Evolutionary conservation across 345 rosid genomes (phyloP).

Genomic region (Geranium rotundifolium): DNA sequence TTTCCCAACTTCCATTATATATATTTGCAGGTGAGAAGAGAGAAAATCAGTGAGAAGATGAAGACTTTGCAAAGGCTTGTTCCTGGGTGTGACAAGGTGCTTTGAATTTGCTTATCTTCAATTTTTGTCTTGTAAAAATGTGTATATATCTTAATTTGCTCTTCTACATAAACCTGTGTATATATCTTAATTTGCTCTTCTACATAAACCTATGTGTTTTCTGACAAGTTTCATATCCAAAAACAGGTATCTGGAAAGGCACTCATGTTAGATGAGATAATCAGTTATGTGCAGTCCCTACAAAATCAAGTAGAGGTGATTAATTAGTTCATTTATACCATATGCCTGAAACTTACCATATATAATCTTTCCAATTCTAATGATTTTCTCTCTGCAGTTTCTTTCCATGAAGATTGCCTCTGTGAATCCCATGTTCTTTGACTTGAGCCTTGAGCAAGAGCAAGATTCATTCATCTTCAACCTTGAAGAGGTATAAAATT

Average conservation of each 20-base stretch:
- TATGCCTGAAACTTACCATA: too few species aligned
- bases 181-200: too few species aligned
- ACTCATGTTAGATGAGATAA: slow-evolving; percentile 74
- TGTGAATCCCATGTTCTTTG: slow-evolving; percentile 46
- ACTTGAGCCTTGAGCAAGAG: slow-evolving; percentile 43
- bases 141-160: neutral
- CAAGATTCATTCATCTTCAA: slow-evolving; percentile 28
- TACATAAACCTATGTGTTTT: neutral
- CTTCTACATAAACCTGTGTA: too few species aligned
- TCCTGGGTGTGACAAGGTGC: slow-evolving; percentile 75
- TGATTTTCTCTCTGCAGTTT: slow-evolving; percentile 21
- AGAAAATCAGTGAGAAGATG: slow-evolving; percentile 75
- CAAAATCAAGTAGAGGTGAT: slow-evolving; percentile 81
- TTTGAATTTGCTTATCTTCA: neutral
- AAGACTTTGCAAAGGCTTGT: slow-evolving; percentile 48
- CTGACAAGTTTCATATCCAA: slow-evolving; percentile 17
- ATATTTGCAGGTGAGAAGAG: slow-evolving; percentile 57
- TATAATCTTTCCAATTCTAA: too few species aligned
- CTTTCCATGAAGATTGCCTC: slow-evolving; percentile 71
- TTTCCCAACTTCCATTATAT: too few species aligned
- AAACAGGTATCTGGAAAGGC: slow-evolving; percentile 69
- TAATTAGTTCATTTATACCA: too few species aligned
- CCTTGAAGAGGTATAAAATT: slow-evolving; percentile 32
- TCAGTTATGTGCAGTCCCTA: slow-evolving; percentile 66
- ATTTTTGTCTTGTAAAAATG: neutral